Evolutionary conservation across 164 flowering plant species (phyloP).

Genomic region (Taxillus chinensis): DNA sequence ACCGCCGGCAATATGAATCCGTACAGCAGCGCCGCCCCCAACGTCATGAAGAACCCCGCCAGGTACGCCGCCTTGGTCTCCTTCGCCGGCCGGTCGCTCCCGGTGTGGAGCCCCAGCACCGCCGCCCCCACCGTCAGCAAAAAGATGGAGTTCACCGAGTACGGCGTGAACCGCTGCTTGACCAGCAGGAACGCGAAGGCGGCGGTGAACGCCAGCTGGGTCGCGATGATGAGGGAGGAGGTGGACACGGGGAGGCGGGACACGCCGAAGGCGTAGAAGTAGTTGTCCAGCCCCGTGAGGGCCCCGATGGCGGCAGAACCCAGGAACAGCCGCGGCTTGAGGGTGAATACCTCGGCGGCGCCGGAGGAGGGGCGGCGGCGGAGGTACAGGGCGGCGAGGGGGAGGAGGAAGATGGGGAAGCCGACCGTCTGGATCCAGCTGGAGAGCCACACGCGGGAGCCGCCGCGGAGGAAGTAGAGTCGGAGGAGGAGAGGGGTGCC

Average conservation of each 20-base stretch:
- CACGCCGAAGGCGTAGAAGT: conserved; percentile 40
- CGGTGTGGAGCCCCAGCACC: conserved; percentile 29
- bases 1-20: conserved; percentile 30
- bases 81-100: conserved; percentile 23
- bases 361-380: conserved; percentile 17
- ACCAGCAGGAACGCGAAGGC: conserved; percentile 36
- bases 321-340: conserved; percentile 15
- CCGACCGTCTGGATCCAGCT: conserved; percentile 45
- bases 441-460: conserved; percentile 40
- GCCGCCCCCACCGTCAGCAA: conserved; percentile 33
- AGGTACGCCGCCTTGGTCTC: conserved; percentile 22
- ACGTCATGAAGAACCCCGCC: conserved; percentile 32
- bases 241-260: conserved; percentile 50
- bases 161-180: conserved; percentile 40
- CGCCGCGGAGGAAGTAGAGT: conserved; percentile 57
- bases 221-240: conserved; percentile 28
- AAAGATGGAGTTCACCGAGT: conserved; percentile 37
- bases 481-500: conserved; percentile 48
- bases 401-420: conserved; percentile 43
- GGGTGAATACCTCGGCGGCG: conserved; percentile 14
- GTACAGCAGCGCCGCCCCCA: conserved; percentile 27
- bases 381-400: conserved; percentile 18
- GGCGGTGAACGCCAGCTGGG: conserved; percentile 52
- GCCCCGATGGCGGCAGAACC: conserved; percentile 32
- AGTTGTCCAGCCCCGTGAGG: conserved; percentile 35